These are phyloP conservation scores for Boletus speciosus DNA, from an alignment of 768 basidiomycete genomes.

Conservation along the genomic window DNA sequence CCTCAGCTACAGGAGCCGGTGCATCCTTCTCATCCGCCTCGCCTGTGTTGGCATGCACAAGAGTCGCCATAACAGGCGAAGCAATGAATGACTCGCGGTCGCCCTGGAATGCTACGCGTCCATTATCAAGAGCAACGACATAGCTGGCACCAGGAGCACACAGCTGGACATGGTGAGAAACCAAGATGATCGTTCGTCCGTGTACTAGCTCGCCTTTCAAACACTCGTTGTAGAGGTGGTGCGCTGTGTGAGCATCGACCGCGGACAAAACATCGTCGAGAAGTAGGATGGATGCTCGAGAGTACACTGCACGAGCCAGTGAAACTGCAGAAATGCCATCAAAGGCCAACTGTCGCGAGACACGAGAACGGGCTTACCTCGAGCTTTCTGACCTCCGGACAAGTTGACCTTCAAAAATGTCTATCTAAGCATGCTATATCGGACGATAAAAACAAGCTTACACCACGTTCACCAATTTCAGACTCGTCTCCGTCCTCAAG, in stretches of 20 bases:
- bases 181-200: constrained; percentile 82
- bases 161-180: constrained; percentile 92
- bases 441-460: constrained; percentile 25
- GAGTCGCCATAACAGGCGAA: constrained; percentile 62
- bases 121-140: constrained; percentile 73
- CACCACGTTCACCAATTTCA: constrained; percentile 85
- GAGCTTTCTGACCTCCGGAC: constrained; percentile 63
- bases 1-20: constrained; percentile 11
- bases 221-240: constrained; percentile 77
- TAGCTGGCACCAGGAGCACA: constrained; percentile 78
- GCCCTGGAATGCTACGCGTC: constrained; percentile 72
- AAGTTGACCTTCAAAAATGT: constrained; percentile 25
- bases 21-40: constrained; percentile 43
- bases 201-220: constrained; percentile 73
- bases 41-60: constrained; percentile 56
- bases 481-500: constrained; percentile 86
- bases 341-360: neutral
- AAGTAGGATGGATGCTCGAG: constrained; percentile 74
- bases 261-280: constrained; percentile 74
- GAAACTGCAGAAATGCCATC: constrained; percentile 45
- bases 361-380: constrained; percentile 40
- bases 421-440: neutral
- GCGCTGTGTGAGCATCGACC: constrained; percentile 86
- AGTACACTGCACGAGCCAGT: constrained; percentile 85
- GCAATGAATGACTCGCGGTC: constrained; percentile 56